Base-by-base conservation (phyloP, 306 rosid species). In the Sechiopsis laciniata region DNA sequence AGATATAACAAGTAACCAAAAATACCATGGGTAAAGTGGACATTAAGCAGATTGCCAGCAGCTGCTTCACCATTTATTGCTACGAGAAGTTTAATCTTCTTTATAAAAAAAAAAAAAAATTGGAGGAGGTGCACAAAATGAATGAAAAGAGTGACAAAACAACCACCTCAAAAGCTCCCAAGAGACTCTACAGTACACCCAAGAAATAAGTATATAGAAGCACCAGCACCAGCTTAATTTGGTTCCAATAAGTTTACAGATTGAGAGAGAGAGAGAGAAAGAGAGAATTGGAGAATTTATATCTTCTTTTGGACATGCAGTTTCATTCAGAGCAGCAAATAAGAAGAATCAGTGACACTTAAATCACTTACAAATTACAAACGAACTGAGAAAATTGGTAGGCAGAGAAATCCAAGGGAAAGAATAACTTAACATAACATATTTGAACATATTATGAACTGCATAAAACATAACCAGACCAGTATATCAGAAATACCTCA, bases 401-500 rank as follows among this genome's bases (percentile, higher is more conserved):
- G 17, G 24, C 20, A 29, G 52, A 55, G 32, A 32, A 68, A 68
- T 71, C 26, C 73, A 67, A 11, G 55, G 21, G 55, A 51, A 35
- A 35, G 70, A 7, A 35, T n/a, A 16, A 13, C 45, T 35, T 5
- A 35, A 15, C 37, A 32, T 7, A 63, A 35, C 12, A 35, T 35
- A 50, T 12, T 13, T 6, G 22, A 63, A 16, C 15, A 63, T 63
- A 45, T 26, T 63, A 45, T 26, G 2, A 45, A 42, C 42, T 48
- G 57, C 35, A 68, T 68, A 50, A 46, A 20, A 20, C 32, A 46
- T 46, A 10, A 12, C 5, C 13, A 68, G 54, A 66, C 35, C 10
- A 48, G 11, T 20, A 21, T 22, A 68, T 46, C 55, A 66, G 37
- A 16, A 61, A 55, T 89, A 93, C 97, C 98, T 81, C 86, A 59